Base-by-base conservation (phyloP, 495 filamentous ascomycete genomes). In the Xylaria venustula region DNA sequence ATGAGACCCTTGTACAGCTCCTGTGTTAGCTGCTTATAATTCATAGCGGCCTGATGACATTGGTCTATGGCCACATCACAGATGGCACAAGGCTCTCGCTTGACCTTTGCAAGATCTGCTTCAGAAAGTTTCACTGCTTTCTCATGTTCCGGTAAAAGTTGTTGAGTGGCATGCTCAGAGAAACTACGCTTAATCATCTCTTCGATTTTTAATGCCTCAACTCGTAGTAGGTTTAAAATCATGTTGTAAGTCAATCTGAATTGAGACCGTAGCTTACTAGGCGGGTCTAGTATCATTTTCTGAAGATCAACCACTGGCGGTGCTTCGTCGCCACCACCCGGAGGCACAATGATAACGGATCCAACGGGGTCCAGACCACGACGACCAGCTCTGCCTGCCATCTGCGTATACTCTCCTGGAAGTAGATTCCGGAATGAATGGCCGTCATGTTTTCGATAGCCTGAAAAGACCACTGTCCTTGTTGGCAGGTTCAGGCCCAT, bases 181-280 rank as follows among this genome's bases (percentile, higher is more conserved):
- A 98, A 98, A 72, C 91, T 96, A 63, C 94, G 86, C 81, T 98
- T 98, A 77, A 98, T 98, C 94, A 98, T 98, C 75, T 98, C 94
- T 73, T 98, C 94, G 64, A 98, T 98, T 76, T 97, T 98, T 56
- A 98, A 76, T 7, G 94, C 95, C 75, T 98, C 94, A 17, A 98
- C 94, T 19, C 94, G 88, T 20, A 98, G 79, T 7, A 98, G 83
- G 66, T 98, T 98, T 45, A 98, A 80, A 41, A 98, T 98, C 94
- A 98, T 98, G 73, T 97, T 98, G 79, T 98, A 98, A 1, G 94
- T 98, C 41, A 98, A 81, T 60, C 94, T 85, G 80, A 98, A 98
- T 69, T 98, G 95, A 23, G 93, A 97, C 42, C 90, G 84, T 49
- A 98, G 84, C 79, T 97, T 98, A 46, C 91, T 96, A 32, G 94